These are phyloP conservation scores for Metschnikowia rubicola DNA, from an alignment of 805 yeast genomes.

Conservation along the genomic window DNA sequence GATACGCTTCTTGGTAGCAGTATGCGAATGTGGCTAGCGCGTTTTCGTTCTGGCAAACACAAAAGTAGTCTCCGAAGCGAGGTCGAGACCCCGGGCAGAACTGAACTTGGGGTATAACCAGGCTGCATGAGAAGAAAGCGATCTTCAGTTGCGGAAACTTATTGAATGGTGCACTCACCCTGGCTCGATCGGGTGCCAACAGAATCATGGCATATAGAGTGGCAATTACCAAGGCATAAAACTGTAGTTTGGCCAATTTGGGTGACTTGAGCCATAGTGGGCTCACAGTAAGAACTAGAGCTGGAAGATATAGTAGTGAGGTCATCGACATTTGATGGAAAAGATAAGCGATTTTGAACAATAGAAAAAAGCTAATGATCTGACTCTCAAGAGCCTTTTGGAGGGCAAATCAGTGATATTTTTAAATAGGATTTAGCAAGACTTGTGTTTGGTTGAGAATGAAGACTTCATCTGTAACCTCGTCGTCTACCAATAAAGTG, in stretches of 20 bases:
- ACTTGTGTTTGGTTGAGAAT: no score
- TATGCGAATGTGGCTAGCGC: constrained; percentile 38
- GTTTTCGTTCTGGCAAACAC: constrained; percentile 27
- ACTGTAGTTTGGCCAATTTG: not conserved
- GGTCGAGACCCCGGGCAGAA: constrained; percentile 19
- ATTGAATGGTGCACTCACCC: constrained; percentile 30
- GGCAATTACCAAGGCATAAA: constrained; percentile 1
- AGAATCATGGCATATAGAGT: constrained; percentile 44
- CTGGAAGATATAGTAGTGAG: not conserved
- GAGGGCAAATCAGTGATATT: no score
- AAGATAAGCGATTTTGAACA: constrained; percentile 2
- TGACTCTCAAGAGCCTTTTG: no score
- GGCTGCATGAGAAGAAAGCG: constrained; percentile 31
- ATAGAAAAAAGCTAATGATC: not conserved
- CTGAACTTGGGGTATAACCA: constrained; percentile 19
- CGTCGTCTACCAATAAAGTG: no score
- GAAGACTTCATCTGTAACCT: no score
- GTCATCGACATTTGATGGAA: not conserved
- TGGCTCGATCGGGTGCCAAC: constrained; percentile 26
- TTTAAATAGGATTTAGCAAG: no score
- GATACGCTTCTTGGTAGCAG: constrained; percentile 29
- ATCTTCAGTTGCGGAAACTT: constrained; percentile 27
- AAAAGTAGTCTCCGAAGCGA: constrained; percentile 8
- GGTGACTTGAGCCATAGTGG: constrained; percentile 6
- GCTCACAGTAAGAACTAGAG: constrained; percentile 1